Conservation (phyloP, 202 grass and related monocot genomes). For the Miscanthus sacchariflorus region DNA sequence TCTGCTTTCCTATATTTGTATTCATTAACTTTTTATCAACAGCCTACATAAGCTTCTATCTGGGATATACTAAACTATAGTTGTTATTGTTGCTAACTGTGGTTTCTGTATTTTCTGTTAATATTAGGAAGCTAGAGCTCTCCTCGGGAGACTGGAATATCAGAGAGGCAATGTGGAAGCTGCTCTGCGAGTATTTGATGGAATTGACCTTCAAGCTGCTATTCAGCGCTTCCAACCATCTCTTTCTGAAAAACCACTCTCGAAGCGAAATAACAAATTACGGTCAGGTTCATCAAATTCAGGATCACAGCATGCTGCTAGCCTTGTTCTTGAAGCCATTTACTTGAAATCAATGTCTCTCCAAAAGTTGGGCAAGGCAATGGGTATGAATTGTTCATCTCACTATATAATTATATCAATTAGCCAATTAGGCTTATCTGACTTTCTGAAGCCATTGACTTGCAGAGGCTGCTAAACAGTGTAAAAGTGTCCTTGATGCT, state of each 20-base stretch:
- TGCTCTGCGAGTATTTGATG: slow-evolving; percentile 86
- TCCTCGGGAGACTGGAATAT: slow-evolving; percentile 90
- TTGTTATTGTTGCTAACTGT: slow-evolving; percentile 27
- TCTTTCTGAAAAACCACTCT: slow-evolving; percentile 63
- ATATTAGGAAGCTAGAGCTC: slow-evolving; percentile 89
- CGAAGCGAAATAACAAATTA: slow-evolving; percentile 60
- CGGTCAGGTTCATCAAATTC: slow-evolving; percentile 66
- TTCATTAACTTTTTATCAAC: neutral
- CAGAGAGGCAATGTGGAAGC: slow-evolving; percentile 96
- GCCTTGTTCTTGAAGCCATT: slow-evolving; percentile 96
- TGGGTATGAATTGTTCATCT: slow-evolving; percentile 55
- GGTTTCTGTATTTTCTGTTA: slow-evolving; percentile 5
- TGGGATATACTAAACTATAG: neutral
- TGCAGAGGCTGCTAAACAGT: slow-evolving; percentile 94
- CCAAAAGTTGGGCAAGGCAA: slow-evolving; percentile 81
- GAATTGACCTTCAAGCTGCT: slow-evolving; percentile 90
- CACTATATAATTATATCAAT: slow-evolving; percentile 3
- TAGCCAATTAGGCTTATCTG: slow-evolving; percentile 27
- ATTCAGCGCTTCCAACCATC: slow-evolving; percentile 87
- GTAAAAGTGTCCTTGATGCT: slow-evolving; percentile 83
- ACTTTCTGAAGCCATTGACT: slow-evolving; percentile 33
- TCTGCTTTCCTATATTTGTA: slow-evolving; percentile 16
- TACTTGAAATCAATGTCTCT: slow-evolving; percentile 98
- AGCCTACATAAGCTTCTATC: slow-evolving; percentile 5
- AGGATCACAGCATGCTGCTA: slow-evolving; percentile 90